Base-by-base conservation (phyloP, 257 asterid genomes). In the Capsicum chinense region DNA sequence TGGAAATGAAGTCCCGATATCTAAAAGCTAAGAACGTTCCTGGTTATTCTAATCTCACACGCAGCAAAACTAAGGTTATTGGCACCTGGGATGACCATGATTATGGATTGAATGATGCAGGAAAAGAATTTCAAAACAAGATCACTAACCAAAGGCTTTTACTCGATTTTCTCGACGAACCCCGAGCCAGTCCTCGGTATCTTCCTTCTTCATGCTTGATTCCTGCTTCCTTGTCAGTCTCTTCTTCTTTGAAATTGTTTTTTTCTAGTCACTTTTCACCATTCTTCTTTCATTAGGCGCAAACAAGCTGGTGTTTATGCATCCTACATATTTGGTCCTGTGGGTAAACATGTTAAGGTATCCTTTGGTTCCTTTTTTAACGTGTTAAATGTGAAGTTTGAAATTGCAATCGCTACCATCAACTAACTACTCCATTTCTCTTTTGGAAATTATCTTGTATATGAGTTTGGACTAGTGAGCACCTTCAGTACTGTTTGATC, bases 81-180 rank as follows among this genome's bases (percentile, higher is more conserved):
- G 89, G 90, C 56, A 87, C 90, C 0, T 87, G 88, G 90, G 90
- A 87, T 79, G 90, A 87, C 64, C 90, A 87, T 69, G 90, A 87
- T 83, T 87, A 67, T 66, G 90, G 88, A 50, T 69, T 87, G 58
- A 87, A 87, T 44, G 85, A 87, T 70, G 90, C 90, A 39, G 90
- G 90, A 37, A 87, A 87, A 48, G 90, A 87, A 52, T 87, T 87
- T 76, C n/a, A 16, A 17, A 57, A 79, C 17, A 87, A 87, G 70
- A 60, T 78, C 68, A 78, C 83, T 52, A 87, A 87, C 81, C 90
- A 87, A 57, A 87, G 59, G 86, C 88, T 87, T 79, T 19, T 87
- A 21, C 78, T 87, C 35, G 90, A 87, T 85, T 87, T 87, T 69
- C 54, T 85, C 81, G 90, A 87, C 60, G 90, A 87, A 69, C 86